A percentile compares a stretch with the other conserved stretches of the same genome.
phyloP scores from a whole-genome alignment of 768 basidiomycete species.

The Podaxis pistillaris region DNA sequence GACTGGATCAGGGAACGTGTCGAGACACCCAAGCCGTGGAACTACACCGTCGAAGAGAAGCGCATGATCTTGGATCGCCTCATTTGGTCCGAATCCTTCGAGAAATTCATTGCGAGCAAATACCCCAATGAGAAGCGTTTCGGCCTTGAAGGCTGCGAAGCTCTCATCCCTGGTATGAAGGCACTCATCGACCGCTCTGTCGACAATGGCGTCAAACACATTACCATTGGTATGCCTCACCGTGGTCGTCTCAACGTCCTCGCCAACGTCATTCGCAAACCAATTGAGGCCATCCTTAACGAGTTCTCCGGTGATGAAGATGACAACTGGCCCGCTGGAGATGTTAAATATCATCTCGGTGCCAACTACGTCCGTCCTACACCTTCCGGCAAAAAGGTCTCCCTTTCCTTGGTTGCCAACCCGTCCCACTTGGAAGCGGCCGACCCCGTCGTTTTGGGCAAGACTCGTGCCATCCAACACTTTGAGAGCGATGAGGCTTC shows the following conservation, averaged over 20 bases:
- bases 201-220: constrained; percentile 91
- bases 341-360: constrained; percentile 99
- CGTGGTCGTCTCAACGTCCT: constrained; percentile 97
- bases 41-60: constrained; percentile 97
- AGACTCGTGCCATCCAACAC: constrained; percentile 96
- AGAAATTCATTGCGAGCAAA: constrained; percentile 97
- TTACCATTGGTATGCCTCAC: constrained; percentile 99
- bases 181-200: constrained; percentile 98
- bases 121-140: constrained; percentile 99
- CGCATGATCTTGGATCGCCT: constrained; percentile 98
- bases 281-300: constrained; percentile 95
- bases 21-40: constrained; percentile 95
- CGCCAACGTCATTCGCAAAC: constrained; percentile 98
- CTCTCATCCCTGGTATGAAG: constrained; percentile 99
- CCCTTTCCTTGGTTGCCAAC: constrained; percentile 96
- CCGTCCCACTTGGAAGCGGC: constrained; percentile 97
- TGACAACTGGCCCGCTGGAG: constrained; percentile 84
- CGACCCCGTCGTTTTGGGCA: constrained; percentile 97
- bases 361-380: constrained; percentile 99
- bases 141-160: constrained; percentile 97
- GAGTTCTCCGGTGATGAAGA: constrained; percentile 83
- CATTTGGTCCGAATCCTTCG: constrained; percentile 99
- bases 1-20: constrained; percentile 98
- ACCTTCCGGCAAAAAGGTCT: constrained; percentile 96
- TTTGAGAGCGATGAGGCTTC: constrained; percentile 82